phyloP scores from a whole-genome alignment of 2,329 filamentous ascomycete species.

The Cytospora leucostoma region DNA sequence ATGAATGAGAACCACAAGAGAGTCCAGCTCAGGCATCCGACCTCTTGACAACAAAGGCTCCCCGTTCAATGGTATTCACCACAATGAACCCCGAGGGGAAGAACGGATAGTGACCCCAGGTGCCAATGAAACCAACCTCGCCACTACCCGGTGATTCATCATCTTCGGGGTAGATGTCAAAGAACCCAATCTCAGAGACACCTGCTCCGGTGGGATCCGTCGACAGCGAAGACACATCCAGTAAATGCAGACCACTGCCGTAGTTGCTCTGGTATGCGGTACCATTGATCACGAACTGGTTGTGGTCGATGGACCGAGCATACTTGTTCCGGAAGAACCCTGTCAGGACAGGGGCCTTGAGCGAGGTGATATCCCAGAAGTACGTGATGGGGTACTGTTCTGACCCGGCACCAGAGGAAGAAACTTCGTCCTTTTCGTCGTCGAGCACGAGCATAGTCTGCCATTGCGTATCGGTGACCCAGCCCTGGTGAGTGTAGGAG shows the following conservation, averaged over 20 bases:
- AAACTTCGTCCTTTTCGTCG: slow-evolving; percentile 54
- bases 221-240: slow-evolving; percentile 38
- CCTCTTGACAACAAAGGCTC: slow-evolving; percentile 41
- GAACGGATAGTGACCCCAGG: slow-evolving; percentile 48
- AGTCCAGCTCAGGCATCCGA: slow-evolving; percentile 5
- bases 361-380: slow-evolving; percentile 49
- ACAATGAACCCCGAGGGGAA: slow-evolving; percentile 43
- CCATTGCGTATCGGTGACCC: slow-evolving; percentile 48
- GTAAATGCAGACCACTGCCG: slow-evolving; percentile 43
- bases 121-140: slow-evolving; percentile 42
- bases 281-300: slow-evolving; percentile 46
- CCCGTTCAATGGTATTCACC: slow-evolving; percentile 52
- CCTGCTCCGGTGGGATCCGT: slow-evolving; percentile 41
- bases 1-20: too few species aligned
- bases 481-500: slow-evolving; percentile 60
- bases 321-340: slow-evolving; percentile 42
- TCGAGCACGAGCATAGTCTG: slow-evolving; percentile 50
- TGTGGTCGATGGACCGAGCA: slow-evolving; percentile 46
- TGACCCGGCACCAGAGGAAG: slow-evolving; percentile 42
- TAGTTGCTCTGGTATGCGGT: slow-evolving; percentile 50
- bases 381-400: slow-evolving; percentile 50
- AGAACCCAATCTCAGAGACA: slow-evolving; percentile 48
- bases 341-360: slow-evolving; percentile 45
- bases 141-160: slow-evolving; percentile 41
- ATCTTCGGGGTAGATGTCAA: slow-evolving; percentile 52